phyloP scores from a whole-genome alignment of 345 rosid species.

The Brassica carinata region DNA sequence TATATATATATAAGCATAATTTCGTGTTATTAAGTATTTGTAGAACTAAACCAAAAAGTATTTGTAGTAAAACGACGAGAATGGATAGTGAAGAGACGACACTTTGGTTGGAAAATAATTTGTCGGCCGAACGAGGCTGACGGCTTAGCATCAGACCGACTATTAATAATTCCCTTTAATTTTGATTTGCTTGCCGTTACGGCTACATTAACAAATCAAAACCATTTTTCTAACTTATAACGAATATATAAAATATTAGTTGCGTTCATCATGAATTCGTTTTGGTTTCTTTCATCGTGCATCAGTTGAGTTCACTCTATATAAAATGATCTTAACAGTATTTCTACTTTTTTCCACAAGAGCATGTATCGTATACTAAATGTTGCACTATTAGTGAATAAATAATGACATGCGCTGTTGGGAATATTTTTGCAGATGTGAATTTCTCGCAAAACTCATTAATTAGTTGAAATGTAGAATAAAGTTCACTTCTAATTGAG shows the following conservation, averaged over 20 bases:
- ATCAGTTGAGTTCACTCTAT: slow-evolving; percentile 13
- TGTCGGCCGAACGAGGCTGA: slow-evolving; percentile 43
- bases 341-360: slow-evolving; percentile 20
- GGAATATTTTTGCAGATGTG: slow-evolving; percentile 26
- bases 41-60: neutral
- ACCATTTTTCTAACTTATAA: neutral
- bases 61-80: slow-evolving; percentile 15
- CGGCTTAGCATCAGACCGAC: slow-evolving; percentile 38
- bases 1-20: neutral
- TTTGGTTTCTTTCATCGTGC: neutral
- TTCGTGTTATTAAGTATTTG: neutral
- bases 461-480: neutral
- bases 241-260: slow-evolving; percentile 17
- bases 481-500: slow-evolving; percentile 20
- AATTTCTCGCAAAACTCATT: slow-evolving; percentile 25
- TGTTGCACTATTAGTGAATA: slow-evolving; percentile 21
- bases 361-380: slow-evolving; percentile 27
- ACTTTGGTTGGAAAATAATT: slow-evolving; percentile 31
- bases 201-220: slow-evolving; percentile 27
- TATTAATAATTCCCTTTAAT: slow-evolving; percentile 26
- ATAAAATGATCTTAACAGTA: slow-evolving; percentile 7
- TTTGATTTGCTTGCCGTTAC: slow-evolving; percentile 42
- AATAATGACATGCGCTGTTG: slow-evolving; percentile 39
- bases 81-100: slow-evolving; percentile 33
- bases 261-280: slow-evolving; percentile 23